Conservation (phyloP, 2,329 filamentous ascomycete genomes). For the Tympanopsis confertula region DNA sequence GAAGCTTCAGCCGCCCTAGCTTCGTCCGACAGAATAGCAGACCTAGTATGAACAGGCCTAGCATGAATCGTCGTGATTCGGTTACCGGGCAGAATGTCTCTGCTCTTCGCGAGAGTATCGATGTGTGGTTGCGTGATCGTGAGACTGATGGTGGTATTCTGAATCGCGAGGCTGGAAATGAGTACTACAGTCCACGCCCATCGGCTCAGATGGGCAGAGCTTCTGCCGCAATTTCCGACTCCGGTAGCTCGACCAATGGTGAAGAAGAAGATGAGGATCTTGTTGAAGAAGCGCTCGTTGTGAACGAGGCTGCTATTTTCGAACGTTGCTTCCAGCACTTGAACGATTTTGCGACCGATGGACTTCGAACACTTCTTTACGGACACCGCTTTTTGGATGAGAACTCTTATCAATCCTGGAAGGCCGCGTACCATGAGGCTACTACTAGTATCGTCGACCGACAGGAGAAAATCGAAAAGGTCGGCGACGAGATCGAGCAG, state of each 20-base stretch:
- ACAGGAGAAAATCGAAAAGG: slow-evolving; percentile 67
- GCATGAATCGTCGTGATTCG: neutral
- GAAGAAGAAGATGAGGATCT: slow-evolving; percentile 34
- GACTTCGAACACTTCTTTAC: slow-evolving; percentile 75
- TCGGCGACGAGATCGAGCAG: slow-evolving; percentile 71
- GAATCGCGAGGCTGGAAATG: neutral
- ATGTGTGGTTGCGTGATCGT: neutral
- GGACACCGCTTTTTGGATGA: slow-evolving; percentile 69
- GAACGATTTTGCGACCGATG: slow-evolving; percentile 79
- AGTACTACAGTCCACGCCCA: neutral
- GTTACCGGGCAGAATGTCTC: neutral
- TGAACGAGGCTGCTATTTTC: slow-evolving; percentile 57
- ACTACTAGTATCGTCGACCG: slow-evolving; percentile 74
- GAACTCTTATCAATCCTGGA: slow-evolving; percentile 66
- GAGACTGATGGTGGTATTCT: neutral
- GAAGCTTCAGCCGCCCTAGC: neutral
- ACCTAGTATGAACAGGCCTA: neutral
- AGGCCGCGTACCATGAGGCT: slow-evolving; percentile 64
- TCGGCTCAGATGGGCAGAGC: slow-evolving; percentile 9
- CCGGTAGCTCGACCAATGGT: slow-evolving; percentile 7
- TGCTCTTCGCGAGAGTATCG: slow-evolving; percentile 3
- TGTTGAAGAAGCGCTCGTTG: slow-evolving; percentile 46
- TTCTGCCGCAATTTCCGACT: slow-evolving; percentile 24
- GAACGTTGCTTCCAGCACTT: slow-evolving; percentile 82
- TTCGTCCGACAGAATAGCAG: no score